These are phyloP conservation scores for Vanilla planifolia DNA, from an alignment of 106 monocot genomes.

Conservation along the genomic window DNA sequence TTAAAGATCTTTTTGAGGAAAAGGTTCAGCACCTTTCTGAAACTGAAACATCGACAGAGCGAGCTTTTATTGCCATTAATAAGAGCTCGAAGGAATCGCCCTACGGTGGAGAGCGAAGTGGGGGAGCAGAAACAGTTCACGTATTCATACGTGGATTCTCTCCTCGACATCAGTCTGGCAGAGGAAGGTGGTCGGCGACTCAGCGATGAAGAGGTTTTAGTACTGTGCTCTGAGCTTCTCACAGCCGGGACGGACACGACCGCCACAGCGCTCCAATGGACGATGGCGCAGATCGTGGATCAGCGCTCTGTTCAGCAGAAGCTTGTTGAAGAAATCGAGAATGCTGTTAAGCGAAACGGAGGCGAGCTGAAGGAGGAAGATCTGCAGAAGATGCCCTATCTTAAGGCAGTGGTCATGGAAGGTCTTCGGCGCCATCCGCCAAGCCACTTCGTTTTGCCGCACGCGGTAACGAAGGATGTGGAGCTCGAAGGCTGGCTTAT, in stretches of 20 bases:
- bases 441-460: conserved; percentile 10
- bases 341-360: neutral
- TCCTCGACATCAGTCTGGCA: conserved; percentile 20
- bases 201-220: conserved; percentile 27
- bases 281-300: conserved; percentile 39
- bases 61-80: conserved; percentile 2
- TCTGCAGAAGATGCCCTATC: conserved; percentile 6
- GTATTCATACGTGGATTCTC: conserved; percentile 29
- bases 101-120: neutral
- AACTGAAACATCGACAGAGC: conserved; percentile 7
- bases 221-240: conserved; percentile 35
- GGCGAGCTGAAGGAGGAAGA: neutral
- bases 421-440: conserved; percentile 18
- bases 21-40: neutral
- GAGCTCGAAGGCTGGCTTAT: conserved; percentile 12
- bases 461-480: conserved; percentile 9
- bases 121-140: conserved; percentile 1
- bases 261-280: conserved; percentile 36
- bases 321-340: conserved; percentile 21
- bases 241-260: conserved; percentile 42
- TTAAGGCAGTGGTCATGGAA: conserved; percentile 20
- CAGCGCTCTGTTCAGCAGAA: conserved; percentile 17
- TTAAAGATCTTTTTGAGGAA: conserved; percentile 2
- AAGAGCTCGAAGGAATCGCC: neutral
- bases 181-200: conserved; percentile 21